A percentile compares a stretch with the other conserved stretches of the same genome.
Conservation (phyloP, 2,329 filamentous ascomycete genomes). For the Teratosphaeriaceae sp. region DNA sequence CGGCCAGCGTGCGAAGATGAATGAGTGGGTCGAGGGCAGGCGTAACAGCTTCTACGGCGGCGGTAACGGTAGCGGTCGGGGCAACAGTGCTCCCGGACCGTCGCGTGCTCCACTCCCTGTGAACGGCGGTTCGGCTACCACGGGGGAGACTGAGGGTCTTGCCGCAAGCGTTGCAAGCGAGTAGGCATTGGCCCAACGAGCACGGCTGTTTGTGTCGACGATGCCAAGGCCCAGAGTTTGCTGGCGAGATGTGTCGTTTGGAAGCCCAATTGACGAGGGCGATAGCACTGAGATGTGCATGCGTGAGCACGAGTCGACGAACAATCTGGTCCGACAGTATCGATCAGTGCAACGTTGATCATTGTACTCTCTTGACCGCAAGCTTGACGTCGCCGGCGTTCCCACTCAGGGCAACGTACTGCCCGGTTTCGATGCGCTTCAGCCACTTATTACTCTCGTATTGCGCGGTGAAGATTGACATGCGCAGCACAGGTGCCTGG, state of each 20-base stretch:
- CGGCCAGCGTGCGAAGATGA: constrained; percentile 13
- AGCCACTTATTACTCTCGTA: constrained; percentile 72
- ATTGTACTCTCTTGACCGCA: constrained; percentile 39
- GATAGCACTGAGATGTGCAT: neutral
- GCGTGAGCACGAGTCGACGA: neutral
- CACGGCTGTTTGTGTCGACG: too few species aligned
- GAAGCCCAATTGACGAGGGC: too few species aligned
- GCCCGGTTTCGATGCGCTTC: constrained; percentile 55
- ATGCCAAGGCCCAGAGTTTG: too few species aligned
- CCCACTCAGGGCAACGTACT: constrained; percentile 20
- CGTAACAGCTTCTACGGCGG: too few species aligned
- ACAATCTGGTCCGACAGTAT: too few species aligned
- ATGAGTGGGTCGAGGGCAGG: constrained; percentile 9
- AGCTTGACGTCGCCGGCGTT: constrained; percentile 40
- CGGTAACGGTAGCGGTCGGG: too few species aligned
- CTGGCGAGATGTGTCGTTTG: neutral
- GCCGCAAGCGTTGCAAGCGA: too few species aligned
- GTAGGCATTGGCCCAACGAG: too few species aligned
- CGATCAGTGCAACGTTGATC: neutral
- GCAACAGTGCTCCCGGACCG: too few species aligned
- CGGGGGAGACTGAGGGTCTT: too few species aligned
- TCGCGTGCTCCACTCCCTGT: too few species aligned
- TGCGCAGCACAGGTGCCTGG: constrained; percentile 47
- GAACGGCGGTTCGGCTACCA: too few species aligned
- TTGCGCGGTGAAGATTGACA: constrained; percentile 69